phyloP scores from a whole-genome alignment of 164 flowering plant species.

The Piper longum region DNA sequence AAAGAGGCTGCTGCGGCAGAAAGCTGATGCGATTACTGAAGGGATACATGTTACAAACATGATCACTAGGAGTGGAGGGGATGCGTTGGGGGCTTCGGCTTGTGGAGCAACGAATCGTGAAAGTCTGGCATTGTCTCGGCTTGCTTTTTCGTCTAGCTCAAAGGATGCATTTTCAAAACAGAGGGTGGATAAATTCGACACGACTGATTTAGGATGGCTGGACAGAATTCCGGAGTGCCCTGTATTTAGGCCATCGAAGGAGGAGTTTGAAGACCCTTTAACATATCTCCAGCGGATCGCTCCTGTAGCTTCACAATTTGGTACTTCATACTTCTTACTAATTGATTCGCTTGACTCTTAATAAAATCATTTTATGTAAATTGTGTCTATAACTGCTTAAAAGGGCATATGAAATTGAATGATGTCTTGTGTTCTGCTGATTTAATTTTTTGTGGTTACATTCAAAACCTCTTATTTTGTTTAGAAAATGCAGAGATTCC shows the following conservation, averaged over 20 bases:
- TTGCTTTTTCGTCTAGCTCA: constrained; percentile 20
- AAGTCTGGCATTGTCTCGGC: constrained; percentile 17
- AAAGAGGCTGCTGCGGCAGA: constrained; percentile 55
- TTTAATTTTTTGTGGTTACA: too few species aligned
- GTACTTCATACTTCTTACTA: constrained; percentile 20
- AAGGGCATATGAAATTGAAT: too few species aligned
- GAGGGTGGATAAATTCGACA: constrained; percentile 26
- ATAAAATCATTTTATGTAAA: too few species aligned
- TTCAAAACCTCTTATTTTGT: too few species aligned
- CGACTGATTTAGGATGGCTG: constrained; percentile 58
- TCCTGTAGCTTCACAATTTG: constrained; percentile 89
- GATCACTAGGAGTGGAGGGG: constrained; percentile 84
- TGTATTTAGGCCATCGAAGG: constrained; percentile 71
- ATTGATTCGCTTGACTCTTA: not conserved
- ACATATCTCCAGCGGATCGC: constrained; percentile 82
- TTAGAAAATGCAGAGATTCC: too few species aligned
- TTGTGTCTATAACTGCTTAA: too few species aligned
- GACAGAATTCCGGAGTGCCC: constrained; percentile 84
- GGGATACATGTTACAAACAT: constrained; percentile 20
- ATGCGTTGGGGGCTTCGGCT: constrained; percentile 61
- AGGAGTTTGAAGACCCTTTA: constrained; percentile 94
- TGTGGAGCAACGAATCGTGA: constrained; percentile 51
- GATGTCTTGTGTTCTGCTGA: too few species aligned
- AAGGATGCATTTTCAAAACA: constrained; percentile 38
- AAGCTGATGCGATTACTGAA: constrained; percentile 26